Percentiles rank a stretch among this genome's conserved stretches.
These are phyloP conservation scores for Lophiostoma macrostomum DNA, from an alignment of 495 filamentous ascomycete genomes.

Conservation along the genomic window DNA sequence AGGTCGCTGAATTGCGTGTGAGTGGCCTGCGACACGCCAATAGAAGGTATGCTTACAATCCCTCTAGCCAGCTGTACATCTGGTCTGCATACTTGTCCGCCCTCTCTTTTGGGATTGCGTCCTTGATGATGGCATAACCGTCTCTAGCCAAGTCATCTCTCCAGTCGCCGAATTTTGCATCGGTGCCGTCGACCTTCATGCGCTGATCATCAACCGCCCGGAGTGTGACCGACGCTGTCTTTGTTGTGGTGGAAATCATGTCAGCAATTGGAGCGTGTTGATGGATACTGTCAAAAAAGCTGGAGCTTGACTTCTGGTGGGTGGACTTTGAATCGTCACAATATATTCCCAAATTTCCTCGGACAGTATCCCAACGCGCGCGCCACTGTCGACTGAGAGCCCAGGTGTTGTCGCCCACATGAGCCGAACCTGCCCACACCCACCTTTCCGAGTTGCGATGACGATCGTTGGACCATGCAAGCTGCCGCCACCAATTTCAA, in stretches of 20 bases:
- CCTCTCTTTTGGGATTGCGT: constrained; percentile 44
- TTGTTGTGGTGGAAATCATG: constrained; percentile 14
- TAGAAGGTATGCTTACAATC: neutral
- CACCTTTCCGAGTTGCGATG: too few species aligned
- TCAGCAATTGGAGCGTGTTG: neutral
- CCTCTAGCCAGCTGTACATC: constrained; percentile 44
- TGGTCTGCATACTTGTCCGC: constrained; percentile 41
- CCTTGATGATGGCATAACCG: constrained; percentile 49
- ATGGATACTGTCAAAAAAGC: too few species aligned
- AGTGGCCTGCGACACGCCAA: neutral
- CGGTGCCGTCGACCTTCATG: constrained; percentile 18
- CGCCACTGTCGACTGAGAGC: too few species aligned
- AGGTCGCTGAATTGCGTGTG: constrained; percentile 25
- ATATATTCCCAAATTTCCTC: too few species aligned
- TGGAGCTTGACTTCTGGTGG: too few species aligned
- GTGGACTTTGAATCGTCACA: too few species aligned
- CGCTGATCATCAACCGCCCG: neutral
- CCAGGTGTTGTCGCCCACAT: too few species aligned
- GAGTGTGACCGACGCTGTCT: constrained; percentile 5
- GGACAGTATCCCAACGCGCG: too few species aligned
- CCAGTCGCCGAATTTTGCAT: constrained; percentile 22
- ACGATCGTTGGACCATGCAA: too few species aligned
- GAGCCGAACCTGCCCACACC: too few species aligned
- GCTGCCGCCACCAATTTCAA: too few species aligned
- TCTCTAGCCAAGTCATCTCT: constrained; percentile 40